Percentiles rank a stretch among this genome's conserved stretches.
Conservation (phyloP, 1,284 basidiomycete species). For the Pseudozyma tsukubaensis region DNA sequence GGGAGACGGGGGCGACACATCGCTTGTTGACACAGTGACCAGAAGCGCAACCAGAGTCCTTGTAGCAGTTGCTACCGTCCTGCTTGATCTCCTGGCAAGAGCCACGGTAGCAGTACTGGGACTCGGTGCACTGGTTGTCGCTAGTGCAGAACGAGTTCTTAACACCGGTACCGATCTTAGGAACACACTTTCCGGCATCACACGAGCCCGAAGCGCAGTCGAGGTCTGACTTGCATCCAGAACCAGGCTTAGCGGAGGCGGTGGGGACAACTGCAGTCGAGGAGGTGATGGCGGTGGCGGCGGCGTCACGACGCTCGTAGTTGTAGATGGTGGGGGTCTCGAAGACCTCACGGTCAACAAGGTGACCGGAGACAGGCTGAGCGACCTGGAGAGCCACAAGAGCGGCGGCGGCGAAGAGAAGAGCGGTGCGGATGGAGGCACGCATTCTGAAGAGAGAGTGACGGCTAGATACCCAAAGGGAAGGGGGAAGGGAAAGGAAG, state of each 20-base stretch:
- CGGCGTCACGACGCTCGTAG: conserved; percentile 26
- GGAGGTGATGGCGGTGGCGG: conserved; percentile 15
- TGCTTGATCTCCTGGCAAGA: conserved; percentile 38
- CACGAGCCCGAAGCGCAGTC: conserved; percentile 39
- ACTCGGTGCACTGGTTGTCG: conserved; percentile 32
- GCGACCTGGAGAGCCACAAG: conserved; percentile 43
- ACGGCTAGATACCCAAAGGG: conserved; percentile 20
- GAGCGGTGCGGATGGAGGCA: conserved; percentile 35
- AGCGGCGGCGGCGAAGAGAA: conserved; percentile 33
- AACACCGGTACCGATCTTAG: conserved; percentile 13
- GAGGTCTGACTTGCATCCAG: conserved; percentile 11
- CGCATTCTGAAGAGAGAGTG: conserved; percentile 25
- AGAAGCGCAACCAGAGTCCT: conserved; percentile 34
- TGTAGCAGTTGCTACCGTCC: conserved; percentile 30
- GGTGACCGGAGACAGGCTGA: conserved; percentile 42
- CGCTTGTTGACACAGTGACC: conserved; percentile 35
- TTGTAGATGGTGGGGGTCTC: conserved; percentile 46
- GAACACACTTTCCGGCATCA: conserved; percentile 32
- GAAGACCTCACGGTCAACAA: conserved; percentile 44
- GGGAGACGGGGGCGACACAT: conserved; percentile 24
- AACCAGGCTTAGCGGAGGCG: conserved; percentile 15
- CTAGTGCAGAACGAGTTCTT: conserved; percentile 29
- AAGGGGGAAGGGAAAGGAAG: conserved; percentile 7
- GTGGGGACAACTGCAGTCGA: conserved; percentile 5
- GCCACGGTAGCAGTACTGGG: conserved; percentile 36